Base-by-base conservation (phyloP, 2,329 filamentous ascomycete species). In the Phoma sp. region DNA sequence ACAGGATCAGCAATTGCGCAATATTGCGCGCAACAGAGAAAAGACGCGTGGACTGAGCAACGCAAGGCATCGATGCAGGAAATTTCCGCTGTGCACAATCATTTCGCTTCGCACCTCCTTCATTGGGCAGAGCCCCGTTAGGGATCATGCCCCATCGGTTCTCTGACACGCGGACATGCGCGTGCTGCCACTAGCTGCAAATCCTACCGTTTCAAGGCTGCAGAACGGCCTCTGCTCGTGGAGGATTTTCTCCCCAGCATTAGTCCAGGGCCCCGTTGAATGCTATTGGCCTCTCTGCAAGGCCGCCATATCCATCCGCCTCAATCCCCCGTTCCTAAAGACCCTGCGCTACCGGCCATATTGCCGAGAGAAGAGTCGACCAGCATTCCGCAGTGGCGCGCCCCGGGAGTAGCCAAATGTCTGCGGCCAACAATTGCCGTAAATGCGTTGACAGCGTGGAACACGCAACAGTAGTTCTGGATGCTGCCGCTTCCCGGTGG, bases 321-420 rank as follows among this genome's bases (percentile, higher is more conserved):
- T 19, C 33, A 13, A 13, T 38, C n/a, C 6, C 31, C 39, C 33
- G 15, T 36, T 13, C 38, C 32, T 33, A 24, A 19, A 32, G 12
- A 40, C 47, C 53, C 47, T 56, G 53, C 47, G 47, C 54, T 38
- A 51, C 22, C 54, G 48, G 54, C 24, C 33, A 13, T 56, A 55
- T 55, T 36, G 29, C 52, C 41, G 46, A 43, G 45, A 22, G 37
- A 35, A 51, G 52, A 47, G 41, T 51, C 36, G 29, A 43, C 37
- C 37, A 43, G 36, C 32, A 9, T 49, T 43, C 44, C 19, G 41
- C 51, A 25, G 37, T 27, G 19, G 24, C 43, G 35, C 31, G 17
- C 29, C 36, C 35, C 32, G 52, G 19, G 12, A 31, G 24, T 4
- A 46, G 25, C 25, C 41, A 36, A 36, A 32, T 46, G 24, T 27